Percentiles rank a stretch among this genome's conserved stretches.
Conservation (phyloP, 805 yeast species). For the Metschnikowia dekortorum region DNA sequence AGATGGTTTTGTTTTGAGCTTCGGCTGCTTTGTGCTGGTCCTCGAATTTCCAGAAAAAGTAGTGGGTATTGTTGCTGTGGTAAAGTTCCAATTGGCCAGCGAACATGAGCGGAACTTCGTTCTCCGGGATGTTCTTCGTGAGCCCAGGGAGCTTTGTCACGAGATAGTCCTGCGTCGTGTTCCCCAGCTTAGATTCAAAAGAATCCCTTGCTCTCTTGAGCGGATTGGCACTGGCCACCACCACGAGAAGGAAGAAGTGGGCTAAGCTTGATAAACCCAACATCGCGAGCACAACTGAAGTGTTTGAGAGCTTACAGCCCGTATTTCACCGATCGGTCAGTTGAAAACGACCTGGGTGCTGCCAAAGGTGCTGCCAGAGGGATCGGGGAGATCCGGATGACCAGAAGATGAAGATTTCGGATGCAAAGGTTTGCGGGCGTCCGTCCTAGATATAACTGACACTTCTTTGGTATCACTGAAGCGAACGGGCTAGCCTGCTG, state of each 20-base stretch:
- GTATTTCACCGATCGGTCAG: background rate
- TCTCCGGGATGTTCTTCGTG: slow-evolving; percentile 25
- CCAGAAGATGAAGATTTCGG: background rate
- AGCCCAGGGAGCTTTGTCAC: slow-evolving; percentile 39
- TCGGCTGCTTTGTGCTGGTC: slow-evolving; percentile 27
- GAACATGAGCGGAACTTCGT: slow-evolving; percentile 49
- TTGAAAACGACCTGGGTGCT: background rate
- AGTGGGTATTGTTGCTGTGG: slow-evolving; percentile 48
- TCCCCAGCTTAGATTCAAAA: slow-evolving; percentile 7
- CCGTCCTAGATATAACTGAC: background rate
- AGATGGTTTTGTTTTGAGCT: slow-evolving; percentile 45
- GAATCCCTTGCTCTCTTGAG: slow-evolving; percentile 10
- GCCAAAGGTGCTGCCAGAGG: background rate
- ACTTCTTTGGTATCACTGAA: background rate
- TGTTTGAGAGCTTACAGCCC: background rate
- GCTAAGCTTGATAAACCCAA: background rate
- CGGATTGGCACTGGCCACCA: slow-evolving; percentile 13
- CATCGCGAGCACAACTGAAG: background rate
- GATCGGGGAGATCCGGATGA: background rate
- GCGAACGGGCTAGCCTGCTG: background rate
- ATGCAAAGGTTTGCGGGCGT: background rate
- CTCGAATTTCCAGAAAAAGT: slow-evolving; percentile 77
- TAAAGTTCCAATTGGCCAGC: slow-evolving; percentile 64
- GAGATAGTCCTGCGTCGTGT: slow-evolving; percentile 13
- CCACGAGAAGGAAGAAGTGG: background rate